A percentile compares a stretch with the other conserved stretches of the same genome.
These are phyloP conservation scores for Corymbia calophylla DNA, from an alignment of 441 rosid genomes.

Conservation along the genomic window DNA sequence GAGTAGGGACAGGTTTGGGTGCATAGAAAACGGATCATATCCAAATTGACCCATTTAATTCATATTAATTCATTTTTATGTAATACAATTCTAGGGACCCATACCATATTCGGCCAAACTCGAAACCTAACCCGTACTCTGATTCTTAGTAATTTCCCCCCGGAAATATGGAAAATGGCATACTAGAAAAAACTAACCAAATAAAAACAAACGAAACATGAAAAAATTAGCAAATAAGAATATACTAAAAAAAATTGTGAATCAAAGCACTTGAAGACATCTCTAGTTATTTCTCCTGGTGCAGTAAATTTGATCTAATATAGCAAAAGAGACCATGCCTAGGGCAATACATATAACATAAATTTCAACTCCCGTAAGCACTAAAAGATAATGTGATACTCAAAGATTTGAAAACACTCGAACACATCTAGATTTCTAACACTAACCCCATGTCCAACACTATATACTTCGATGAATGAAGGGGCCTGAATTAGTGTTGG, in stretches of 20 bases:
- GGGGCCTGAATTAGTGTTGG: too few species aligned
- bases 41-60: background rate
- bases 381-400: background rate
- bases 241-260: too few species aligned
- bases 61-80: background rate
- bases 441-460: background rate
- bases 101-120: background rate
- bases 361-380: too few species aligned
- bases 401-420: background rate
- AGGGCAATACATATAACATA: rapidly evolving
- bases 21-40: background rate
- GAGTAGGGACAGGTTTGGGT: rapidly evolving
- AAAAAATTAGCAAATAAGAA: background rate
- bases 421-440: background rate
- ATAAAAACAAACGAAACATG: background rate
- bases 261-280: too few species aligned
- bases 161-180: background rate
- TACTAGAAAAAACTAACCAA: background rate
- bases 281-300: too few species aligned
- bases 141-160: rapidly evolving
- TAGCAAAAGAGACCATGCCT: background rate
- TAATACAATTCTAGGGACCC: too few species aligned
- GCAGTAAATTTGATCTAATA: too few species aligned
- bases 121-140: rapidly evolving
- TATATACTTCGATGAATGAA: too few species aligned